These are phyloP conservation scores for Tolypocladium album DNA, from an alignment of 2,329 filamentous ascomycete species.

Conservation along the genomic window DNA sequence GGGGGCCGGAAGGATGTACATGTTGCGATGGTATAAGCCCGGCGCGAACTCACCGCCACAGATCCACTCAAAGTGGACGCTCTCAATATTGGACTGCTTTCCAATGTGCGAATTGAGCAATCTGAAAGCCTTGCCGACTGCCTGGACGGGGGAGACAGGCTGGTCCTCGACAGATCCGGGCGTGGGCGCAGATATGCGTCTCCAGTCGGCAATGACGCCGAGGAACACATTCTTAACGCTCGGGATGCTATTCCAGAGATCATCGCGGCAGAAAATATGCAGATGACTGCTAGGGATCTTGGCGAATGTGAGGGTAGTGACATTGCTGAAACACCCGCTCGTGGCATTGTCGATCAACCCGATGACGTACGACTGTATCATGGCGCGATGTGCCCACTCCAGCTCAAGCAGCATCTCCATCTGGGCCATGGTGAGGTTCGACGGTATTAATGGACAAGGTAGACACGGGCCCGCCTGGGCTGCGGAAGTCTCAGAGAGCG, in stretches of 20 bases:
- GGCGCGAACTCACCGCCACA: constrained; percentile 57
- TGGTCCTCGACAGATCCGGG: constrained; percentile 38
- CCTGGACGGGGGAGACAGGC: constrained; percentile 37
- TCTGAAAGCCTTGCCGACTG: constrained; percentile 38
- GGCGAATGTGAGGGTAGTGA: constrained; percentile 52
- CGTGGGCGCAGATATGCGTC: constrained; percentile 41
- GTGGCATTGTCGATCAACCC: constrained; percentile 48
- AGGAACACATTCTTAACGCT: constrained; percentile 43
- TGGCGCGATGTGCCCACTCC: constrained; percentile 57
- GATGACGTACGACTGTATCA: constrained; percentile 57
- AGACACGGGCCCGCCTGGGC: not conserved
- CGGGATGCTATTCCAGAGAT: constrained; percentile 52
- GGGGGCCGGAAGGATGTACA: constrained; percentile 52
- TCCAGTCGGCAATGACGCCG: constrained; percentile 56
- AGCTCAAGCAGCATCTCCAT: constrained; percentile 59
- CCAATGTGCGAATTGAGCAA: constrained; percentile 42
- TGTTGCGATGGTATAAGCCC: constrained; percentile 50
- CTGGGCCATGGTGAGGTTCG: constrained; percentile 48
- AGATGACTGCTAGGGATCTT: constrained; percentile 54
- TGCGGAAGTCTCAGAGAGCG: not conserved
- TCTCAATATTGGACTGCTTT: constrained; percentile 37
- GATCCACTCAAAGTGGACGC: constrained; percentile 54
- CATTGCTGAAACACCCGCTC: constrained; percentile 34
- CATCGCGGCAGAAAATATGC: constrained; percentile 38
- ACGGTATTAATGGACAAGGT: constrained; percentile 34